A percentile compares a stretch with the other conserved stretches of the same genome.
These are phyloP conservation scores for Mallotus nudiflorus DNA, from an alignment of 345 rosid genomes.

Conservation along the genomic window DNA sequence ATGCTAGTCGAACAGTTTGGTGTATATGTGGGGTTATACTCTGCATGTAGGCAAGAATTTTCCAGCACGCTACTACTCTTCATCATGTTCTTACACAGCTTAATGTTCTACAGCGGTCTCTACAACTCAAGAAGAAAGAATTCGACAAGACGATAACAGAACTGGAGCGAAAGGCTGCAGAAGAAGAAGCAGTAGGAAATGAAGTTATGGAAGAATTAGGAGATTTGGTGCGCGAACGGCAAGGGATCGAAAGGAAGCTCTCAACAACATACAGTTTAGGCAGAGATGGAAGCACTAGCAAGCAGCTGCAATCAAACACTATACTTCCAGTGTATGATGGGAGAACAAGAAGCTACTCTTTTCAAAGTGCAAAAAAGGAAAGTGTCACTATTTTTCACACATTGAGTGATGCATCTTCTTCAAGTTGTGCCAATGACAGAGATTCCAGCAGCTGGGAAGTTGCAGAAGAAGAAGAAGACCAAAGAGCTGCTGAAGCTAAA, in stretches of 20 bases:
- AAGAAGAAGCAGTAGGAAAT: slow-evolving; percentile 40
- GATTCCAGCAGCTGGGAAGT: slow-evolving; percentile 19
- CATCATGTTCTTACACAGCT: not conserved
- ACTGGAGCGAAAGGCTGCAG: slow-evolving; percentile 49
- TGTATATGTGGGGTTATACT: too few species aligned
- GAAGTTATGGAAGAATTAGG: slow-evolving; percentile 44
- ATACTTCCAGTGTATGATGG: slow-evolving; percentile 53
- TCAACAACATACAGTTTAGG: slow-evolving; percentile 82
- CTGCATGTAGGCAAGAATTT: too few species aligned
- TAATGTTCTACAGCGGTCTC: slow-evolving; percentile 51
- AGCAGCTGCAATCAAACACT: slow-evolving; percentile 23
- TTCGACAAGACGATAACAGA: slow-evolving; percentile 53
- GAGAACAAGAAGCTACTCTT: slow-evolving; percentile 54
- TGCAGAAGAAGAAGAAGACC: slow-evolving; percentile 24
- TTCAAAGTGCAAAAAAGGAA: slow-evolving; percentile 46
- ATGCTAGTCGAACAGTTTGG: too few species aligned
- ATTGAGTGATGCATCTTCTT: slow-evolving; percentile 48
- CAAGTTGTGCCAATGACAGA: slow-evolving; percentile 17
- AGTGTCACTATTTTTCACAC: slow-evolving; percentile 45
- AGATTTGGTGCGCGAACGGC: slow-evolving; percentile 52
- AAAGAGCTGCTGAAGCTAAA: slow-evolving; percentile 26
- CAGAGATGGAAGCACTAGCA: slow-evolving; percentile 41
- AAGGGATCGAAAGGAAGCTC: slow-evolving; percentile 59
- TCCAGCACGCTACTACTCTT: too few species aligned
- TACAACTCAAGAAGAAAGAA: slow-evolving; percentile 68